A percentile compares a stretch with the other conserved stretches of the same genome.
Evolutionary conservation across 768 basidiomycete species (phyloP).

Genomic region (Lactifluus piperatus): DNA sequence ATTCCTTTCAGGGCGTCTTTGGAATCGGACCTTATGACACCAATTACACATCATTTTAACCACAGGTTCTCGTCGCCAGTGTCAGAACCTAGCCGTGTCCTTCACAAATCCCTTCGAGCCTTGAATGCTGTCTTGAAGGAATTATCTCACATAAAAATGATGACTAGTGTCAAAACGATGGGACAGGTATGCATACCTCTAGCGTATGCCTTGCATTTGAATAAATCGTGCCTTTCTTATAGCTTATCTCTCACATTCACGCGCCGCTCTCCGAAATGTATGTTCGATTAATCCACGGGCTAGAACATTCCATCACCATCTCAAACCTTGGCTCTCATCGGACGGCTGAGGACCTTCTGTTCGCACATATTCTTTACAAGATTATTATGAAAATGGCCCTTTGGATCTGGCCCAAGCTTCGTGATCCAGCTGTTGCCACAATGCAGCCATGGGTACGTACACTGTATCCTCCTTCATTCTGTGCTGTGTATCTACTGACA

Average conservation of each 20-base stretch:
- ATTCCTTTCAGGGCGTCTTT: slow-evolving; percentile 46
- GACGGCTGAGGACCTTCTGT: slow-evolving; percentile 38
- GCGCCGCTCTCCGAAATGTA: slow-evolving; percentile 54
- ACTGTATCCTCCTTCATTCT: background rate
- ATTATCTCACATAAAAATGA: slow-evolving; percentile 61
- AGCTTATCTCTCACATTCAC: slow-evolving; percentile 52
- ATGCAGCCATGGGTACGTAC: slow-evolving; percentile 47
- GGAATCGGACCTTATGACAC: slow-evolving; percentile 41
- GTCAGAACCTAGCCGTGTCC: slow-evolving; percentile 36
- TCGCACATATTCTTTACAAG: slow-evolving; percentile 70
- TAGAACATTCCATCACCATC: slow-evolving; percentile 28
- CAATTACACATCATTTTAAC: slow-evolving; percentile 47
- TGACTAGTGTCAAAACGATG: slow-evolving; percentile 58
- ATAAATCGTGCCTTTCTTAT: slow-evolving; percentile 1
- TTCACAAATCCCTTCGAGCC: slow-evolving; percentile 55
- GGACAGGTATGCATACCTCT: slow-evolving; percentile 36
- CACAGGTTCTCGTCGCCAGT: slow-evolving; percentile 33
- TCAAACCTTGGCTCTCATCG: slow-evolving; percentile 31
- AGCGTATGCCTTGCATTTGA: background rate
- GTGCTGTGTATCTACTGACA: slow-evolving; percentile 2
- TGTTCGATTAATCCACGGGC: slow-evolving; percentile 38
- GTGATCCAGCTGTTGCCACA: slow-evolving; percentile 29
- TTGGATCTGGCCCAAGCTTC: slow-evolving; percentile 53
- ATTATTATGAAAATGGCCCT: slow-evolving; percentile 57
- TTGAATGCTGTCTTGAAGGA: slow-evolving; percentile 64